These are phyloP conservation scores for Crucibulum laeve DNA, from an alignment of 768 basidiomycete genomes.

Conservation along the genomic window DNA sequence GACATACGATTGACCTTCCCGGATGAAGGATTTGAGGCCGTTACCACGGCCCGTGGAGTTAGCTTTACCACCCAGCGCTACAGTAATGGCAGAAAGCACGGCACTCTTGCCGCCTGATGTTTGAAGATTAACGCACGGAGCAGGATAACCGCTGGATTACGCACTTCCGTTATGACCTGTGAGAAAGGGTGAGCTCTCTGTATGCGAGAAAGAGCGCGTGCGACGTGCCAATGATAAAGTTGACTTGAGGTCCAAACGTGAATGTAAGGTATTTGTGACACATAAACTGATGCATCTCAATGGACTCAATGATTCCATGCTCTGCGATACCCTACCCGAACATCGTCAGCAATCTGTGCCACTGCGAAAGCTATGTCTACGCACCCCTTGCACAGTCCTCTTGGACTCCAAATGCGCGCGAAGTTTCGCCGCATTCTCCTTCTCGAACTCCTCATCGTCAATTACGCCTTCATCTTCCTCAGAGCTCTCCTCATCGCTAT, in stretches of 20 bases:
- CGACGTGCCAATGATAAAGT: constrained; percentile 86
- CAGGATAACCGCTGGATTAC: constrained; percentile 22
- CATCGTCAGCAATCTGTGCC: background rate
- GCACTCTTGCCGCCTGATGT: constrained; percentile 88
- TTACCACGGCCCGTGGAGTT: constrained; percentile 84
- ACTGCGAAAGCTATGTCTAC: constrained; percentile 11
- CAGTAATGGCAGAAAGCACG: constrained; percentile 85
- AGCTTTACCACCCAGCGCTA: constrained; percentile 93
- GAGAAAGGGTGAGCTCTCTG: background rate
- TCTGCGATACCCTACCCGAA: constrained; percentile 69
- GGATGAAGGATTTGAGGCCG: constrained; percentile 82
- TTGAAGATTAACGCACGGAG: background rate
- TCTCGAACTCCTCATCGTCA: constrained; percentile 66
- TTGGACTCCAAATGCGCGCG: constrained; percentile 49
- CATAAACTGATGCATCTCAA: constrained; percentile 94
- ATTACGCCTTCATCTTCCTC: constrained; percentile 28
- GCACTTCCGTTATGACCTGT: constrained; percentile 89
- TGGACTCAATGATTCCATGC: constrained; percentile 80
- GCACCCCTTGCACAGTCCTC: constrained; percentile 42
- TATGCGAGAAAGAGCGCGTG: background rate
- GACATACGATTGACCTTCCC: constrained; percentile 74
- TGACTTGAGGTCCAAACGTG: constrained; percentile 88
- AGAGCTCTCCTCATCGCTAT: constrained; percentile 24
- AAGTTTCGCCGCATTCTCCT: constrained; percentile 51
- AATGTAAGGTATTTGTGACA: constrained; percentile 85